Evolutionary conservation across 805 yeast species (phyloP).

Genomic region (Teunomyces tritomae): DNA sequence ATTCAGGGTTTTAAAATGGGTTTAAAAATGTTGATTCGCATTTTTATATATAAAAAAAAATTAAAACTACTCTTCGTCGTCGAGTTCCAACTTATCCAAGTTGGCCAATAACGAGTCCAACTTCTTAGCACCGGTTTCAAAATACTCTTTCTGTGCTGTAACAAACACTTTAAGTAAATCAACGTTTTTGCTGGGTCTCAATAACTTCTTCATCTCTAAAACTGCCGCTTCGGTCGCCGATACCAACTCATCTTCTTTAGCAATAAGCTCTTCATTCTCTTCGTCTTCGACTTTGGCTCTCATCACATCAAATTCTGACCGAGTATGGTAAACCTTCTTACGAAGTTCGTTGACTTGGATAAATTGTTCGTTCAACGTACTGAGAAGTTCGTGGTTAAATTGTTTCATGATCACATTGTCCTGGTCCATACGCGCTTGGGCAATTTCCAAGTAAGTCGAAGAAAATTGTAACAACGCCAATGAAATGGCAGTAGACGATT

Average conservation of each 20-base stretch:
- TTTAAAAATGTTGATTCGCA: background rate
- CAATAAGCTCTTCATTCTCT: constrained; percentile 51
- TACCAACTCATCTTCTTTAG: constrained; percentile 74
- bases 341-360: constrained; percentile 59
- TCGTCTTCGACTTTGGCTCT: constrained; percentile 57
- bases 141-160: constrained; percentile 67
- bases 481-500: constrained; percentile 47
- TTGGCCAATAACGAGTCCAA: constrained; percentile 28
- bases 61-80: constrained; percentile 22
- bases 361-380: constrained; percentile 50
- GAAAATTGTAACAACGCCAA: constrained; percentile 54
- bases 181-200: constrained; percentile 64
- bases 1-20: background rate
- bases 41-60: background rate
- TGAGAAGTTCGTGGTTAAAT: constrained; percentile 56
- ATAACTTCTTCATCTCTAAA: constrained; percentile 69
- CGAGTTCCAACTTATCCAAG: constrained; percentile 33
- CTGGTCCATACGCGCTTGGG: constrained; percentile 66
- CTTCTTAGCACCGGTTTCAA: constrained; percentile 33
- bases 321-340: constrained; percentile 64
- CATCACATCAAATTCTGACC: constrained; percentile 67
- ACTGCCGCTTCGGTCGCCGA: constrained; percentile 77
- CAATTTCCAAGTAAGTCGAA: constrained; percentile 59
- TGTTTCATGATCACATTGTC: constrained; percentile 60
- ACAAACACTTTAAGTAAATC: constrained; percentile 64